phyloP scores from a whole-genome alignment of 805 yeast species.

The Wickerhamomyces queroliae region DNA sequence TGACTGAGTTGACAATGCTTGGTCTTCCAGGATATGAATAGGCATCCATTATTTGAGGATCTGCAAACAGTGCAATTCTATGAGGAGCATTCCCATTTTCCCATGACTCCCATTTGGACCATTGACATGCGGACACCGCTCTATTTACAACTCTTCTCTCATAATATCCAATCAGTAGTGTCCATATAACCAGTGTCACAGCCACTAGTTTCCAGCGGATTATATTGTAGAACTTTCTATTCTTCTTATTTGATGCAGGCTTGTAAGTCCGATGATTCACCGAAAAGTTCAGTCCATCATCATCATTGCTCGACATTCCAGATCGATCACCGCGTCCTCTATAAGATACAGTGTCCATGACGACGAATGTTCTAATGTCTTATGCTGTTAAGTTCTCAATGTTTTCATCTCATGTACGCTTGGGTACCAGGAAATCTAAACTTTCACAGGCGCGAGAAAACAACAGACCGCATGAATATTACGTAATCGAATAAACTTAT shows the following conservation, averaged over 20 bases:
- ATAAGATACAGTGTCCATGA: slow-evolving; percentile 1
- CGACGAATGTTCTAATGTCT: no score
- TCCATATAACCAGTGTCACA: slow-evolving; percentile 32
- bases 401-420: no score
- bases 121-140: slow-evolving; percentile 44
- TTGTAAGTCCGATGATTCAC: background rate
- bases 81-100: slow-evolving; percentile 30
- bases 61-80: slow-evolving; percentile 68
- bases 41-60: slow-evolving; percentile 90
- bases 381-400: no score
- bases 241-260: background rate
- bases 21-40: slow-evolving; percentile 80
- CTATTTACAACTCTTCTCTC: slow-evolving; percentile 46
- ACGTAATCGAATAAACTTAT: no score
- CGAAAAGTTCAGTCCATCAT: background rate
- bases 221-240: slow-evolving; percentile 1
- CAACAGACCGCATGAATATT: no score
- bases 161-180: slow-evolving; percentile 39
- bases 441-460: no score
- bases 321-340: background rate
- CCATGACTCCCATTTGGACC: slow-evolving; percentile 71
- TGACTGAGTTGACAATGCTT: slow-evolving; percentile 40
- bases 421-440: no score
- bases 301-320: background rate
- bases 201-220: slow-evolving; percentile 8